phyloP scores from a whole-genome alignment of 73 alveolate genomes.

The Halteria grandinella region DNA sequence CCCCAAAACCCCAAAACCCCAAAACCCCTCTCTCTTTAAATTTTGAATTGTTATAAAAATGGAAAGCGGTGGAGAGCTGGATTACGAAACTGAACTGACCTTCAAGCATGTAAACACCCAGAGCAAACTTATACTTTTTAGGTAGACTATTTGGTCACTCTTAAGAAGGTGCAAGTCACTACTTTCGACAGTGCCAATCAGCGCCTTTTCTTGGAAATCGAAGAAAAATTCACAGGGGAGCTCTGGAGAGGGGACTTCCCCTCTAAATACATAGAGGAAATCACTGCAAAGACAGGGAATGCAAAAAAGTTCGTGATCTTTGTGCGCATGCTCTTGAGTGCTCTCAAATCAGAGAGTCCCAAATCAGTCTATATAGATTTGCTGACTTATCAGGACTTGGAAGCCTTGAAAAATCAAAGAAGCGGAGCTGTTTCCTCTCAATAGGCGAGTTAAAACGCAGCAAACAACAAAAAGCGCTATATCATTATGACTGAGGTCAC shows the following conservation, averaged over 20 bases:
- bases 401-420: conserved; percentile 48
- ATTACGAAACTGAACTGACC: conserved; percentile 33
- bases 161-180: not conserved
- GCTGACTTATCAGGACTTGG: conserved; percentile 75
- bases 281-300: conserved; percentile 74
- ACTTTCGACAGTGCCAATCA: conserved; percentile 5
- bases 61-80: too few relatives aligned
- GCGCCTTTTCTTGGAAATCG: conserved; percentile 39
- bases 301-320: conserved; percentile 68
- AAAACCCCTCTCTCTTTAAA: too few relatives aligned
- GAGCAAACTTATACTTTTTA: not conserved
- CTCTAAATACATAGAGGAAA: conserved; percentile 69
- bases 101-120: conserved; percentile 11
- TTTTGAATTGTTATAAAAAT: too few relatives aligned
- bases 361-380: conserved; percentile 72
- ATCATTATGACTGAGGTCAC: conserved; percentile 67
- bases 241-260: conserved; percentile 71
- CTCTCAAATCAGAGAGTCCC: conserved; percentile 58
- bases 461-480: conserved; percentile 66
- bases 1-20: too few relatives aligned
- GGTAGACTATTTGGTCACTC: not conserved
- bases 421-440: not conserved
- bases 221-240: conserved; percentile 55
- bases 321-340: conserved; percentile 69
- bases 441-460: conserved; percentile 9